A percentile compares a stretch with the other conserved stretches of the same genome.
These are phyloP conservation scores for Trichoderma semiorbis DNA, from an alignment of 2,329 filamentous ascomycete genomes.

Conservation along the genomic window DNA sequence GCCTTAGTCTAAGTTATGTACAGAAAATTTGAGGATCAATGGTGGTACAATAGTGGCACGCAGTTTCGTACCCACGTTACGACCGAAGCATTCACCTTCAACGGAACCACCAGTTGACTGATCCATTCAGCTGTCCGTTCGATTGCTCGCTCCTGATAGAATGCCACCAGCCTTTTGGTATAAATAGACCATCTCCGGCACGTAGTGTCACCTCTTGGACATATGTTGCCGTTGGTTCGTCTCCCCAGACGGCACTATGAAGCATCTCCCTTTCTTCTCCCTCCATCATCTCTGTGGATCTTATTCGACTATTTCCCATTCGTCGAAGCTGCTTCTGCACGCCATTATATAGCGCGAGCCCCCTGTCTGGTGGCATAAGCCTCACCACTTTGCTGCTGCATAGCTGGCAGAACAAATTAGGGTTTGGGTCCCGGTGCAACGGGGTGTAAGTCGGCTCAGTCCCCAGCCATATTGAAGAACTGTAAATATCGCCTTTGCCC, in stretches of 20 bases:
- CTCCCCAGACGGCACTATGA: slow-evolving; percentile 67
- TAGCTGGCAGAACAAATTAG: slow-evolving; percentile 86
- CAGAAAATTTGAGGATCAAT: background rate
- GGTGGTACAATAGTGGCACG: background rate
- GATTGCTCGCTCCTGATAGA: slow-evolving; percentile 40
- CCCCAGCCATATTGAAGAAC: slow-evolving; percentile 84
- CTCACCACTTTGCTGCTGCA: slow-evolving; percentile 69
- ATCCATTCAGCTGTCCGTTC: slow-evolving; percentile 38
- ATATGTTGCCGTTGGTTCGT: slow-evolving; percentile 28
- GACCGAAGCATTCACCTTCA: slow-evolving; percentile 18
- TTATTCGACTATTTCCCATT: slow-evolving; percentile 49
- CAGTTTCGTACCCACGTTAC: background rate
- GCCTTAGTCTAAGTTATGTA: background rate
- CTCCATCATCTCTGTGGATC: slow-evolving; percentile 88
- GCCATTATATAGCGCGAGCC: slow-evolving; percentile 59
- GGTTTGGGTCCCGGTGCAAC: slow-evolving; percentile 88
- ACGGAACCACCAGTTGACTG: slow-evolving; percentile 47
- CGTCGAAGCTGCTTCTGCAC: slow-evolving; percentile 43
- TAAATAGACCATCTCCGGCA: slow-evolving; percentile 46
- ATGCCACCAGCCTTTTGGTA: slow-evolving; percentile 45
- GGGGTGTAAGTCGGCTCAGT: slow-evolving; percentile 84
- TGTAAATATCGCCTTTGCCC: slow-evolving; percentile 82
- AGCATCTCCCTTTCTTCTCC: slow-evolving; percentile 66
- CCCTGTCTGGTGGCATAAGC: slow-evolving; percentile 63
- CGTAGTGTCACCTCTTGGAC: slow-evolving; percentile 54